Base-by-base conservation (phyloP, 2,329 filamentous ascomycete species). In the Diaporthe eres region DNA sequence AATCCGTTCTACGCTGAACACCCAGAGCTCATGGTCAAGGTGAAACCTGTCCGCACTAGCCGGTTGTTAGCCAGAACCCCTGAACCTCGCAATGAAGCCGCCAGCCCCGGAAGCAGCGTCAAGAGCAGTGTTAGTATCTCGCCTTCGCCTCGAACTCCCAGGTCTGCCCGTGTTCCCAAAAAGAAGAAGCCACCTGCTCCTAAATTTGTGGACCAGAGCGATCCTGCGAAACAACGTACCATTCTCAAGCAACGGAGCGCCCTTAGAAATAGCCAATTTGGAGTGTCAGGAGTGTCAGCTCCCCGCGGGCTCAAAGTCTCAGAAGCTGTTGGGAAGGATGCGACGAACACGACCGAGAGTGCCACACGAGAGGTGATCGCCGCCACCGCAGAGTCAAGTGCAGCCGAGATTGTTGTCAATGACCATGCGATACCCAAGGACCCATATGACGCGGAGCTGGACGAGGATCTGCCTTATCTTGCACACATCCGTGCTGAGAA, bases 1-100 rank as follows among this genome's bases (percentile, higher is more conserved):
- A 92, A 92, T 78, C 87, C 89, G 2, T 80, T 81, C 74, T 88
- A 84, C 65, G 81, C 85, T 22, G 81, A 84, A 34, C 79, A 80
- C 13, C 65, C 81, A 13, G 61, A 72, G 37, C 47, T 78, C 13
- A 74, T 80, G 68, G 78, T 80, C 25, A 71, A 72, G 61, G 39
- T 71, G 47, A 77, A 58, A 60, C 19, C 65, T 22, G 68, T 55
- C 12, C 65, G 71, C 42, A 37, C 53, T 10, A 61, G 71, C 25
- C 70, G 65, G 17, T 47, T 22, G 42, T n/a, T 44, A 5, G 42
- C 49, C 47, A 63, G 71, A 19, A 63, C 71, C 17, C 60, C 72
- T 19, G 75, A 76, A 17, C 47, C 70, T 55, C 31, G 17, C 2
- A 44, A 63, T 75, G 22, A 65, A 55, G 58, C 31, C 28, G 49